Evolutionary conservation across 306 rosid species (phyloP), one percentile per base, ranked within the genome.

Genomic region (Ammopiptanthus mongolicus): DNA sequence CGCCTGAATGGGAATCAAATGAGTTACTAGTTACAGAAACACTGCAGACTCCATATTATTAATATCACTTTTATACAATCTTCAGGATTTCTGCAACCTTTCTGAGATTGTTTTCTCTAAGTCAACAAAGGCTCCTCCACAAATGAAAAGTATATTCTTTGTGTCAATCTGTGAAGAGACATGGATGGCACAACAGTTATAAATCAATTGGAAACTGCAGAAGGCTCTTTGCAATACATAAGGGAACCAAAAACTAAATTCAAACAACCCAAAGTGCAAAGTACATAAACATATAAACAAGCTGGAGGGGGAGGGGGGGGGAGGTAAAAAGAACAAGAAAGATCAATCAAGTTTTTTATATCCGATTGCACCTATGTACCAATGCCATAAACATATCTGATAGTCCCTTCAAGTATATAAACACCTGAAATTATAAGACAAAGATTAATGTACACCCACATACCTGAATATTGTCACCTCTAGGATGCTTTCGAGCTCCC

Each of bases 51-150:
- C 74, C 63, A 73, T 19, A 34, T 44, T 42, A 47, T 23, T 21
- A 55, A 69, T 14, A 68, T 37, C 55, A 75, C 21, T 19, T 22
- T 8, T 5, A 42, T 25, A 29, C 1, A 25, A 25, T 61, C 50
- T 66, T 72, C 78, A 69, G 74, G 52, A 66, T 79, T 46, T 67
- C 46, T 47, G 71, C 56, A 79, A 96, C 99, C 99, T 96, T 85
- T 96, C 99, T 34, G 99, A 96, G 86, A 96, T 87, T 11, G 99
- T 96, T 84, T 96, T 96, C 91, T 96, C 99, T 17, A 95, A 85
- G 89, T 96, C 99, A 66, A 89, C 42, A 84, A 95, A 95, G 60
- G 99, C 97, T 63, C 99, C 97, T 60, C 99, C 99, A 69, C 97
- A 92, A 66, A 96, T 89, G 88, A 96, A 96, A 69, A 96, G 99